Evolutionary conservation across 768 basidiomycete genomes (phyloP).

Genomic region (Pholiota microspora): DNA sequence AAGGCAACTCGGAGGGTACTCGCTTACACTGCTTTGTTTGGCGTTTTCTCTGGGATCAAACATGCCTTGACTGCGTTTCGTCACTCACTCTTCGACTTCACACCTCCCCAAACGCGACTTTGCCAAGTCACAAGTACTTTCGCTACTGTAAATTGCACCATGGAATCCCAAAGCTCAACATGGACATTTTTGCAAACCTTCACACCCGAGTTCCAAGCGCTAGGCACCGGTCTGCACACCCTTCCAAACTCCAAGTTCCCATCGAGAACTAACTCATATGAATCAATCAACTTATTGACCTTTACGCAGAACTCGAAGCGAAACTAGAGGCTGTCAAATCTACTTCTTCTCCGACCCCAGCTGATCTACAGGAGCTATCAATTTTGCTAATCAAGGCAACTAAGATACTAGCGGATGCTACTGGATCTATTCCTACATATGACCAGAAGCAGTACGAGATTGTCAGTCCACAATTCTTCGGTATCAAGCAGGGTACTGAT

Average conservation of each 20-base stretch:
- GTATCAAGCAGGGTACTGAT: background rate
- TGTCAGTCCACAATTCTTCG: slow-evolving; percentile 37
- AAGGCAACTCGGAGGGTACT: background rate
- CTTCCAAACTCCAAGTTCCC: no score
- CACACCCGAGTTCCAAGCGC: slow-evolving; percentile 46
- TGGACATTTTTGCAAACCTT: slow-evolving; percentile 53
- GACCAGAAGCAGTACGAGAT: slow-evolving; percentile 72
- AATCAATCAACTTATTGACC: slow-evolving; percentile 7
- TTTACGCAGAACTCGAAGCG: slow-evolving; percentile 24
- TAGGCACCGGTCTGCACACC: slow-evolving; percentile 47
- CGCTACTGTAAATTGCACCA: no score
- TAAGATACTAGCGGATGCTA: slow-evolving; percentile 64
- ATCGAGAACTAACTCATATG: slow-evolving; percentile 6
- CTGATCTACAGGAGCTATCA: slow-evolving; percentile 42
- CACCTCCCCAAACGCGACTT: no score
- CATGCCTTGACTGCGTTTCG: background rate
- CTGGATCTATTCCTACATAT: slow-evolving; percentile 63
- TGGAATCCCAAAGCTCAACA: slow-evolving; percentile 16
- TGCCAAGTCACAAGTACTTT: no score
- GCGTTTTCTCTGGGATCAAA: background rate
- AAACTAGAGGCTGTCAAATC: slow-evolving; percentile 44
- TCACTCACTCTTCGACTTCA: background rate
- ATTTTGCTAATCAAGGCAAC: slow-evolving; percentile 54
- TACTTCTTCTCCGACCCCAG: slow-evolving; percentile 24
- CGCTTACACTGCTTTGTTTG: slow-evolving; percentile 1